Evolutionary conservation across 768 basidiomycete species (phyloP), one percentile per base, ranked within the genome.

Genomic region (Russula sp.): DNA sequence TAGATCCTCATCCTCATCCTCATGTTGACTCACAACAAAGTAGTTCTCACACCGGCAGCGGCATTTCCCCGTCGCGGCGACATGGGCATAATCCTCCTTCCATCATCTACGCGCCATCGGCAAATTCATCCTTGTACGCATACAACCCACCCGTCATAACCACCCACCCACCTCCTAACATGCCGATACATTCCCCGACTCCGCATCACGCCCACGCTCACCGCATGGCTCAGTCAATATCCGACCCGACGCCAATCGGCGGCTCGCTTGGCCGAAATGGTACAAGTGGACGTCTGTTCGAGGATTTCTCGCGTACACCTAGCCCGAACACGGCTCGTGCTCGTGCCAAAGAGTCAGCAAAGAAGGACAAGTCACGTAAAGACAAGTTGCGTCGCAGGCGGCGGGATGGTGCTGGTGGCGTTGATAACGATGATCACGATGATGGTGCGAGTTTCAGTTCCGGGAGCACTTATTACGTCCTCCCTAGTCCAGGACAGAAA

Each of bases 401-500:
- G 10, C 46, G 49, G 7, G 32, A 28, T n/a, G 42, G 46, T 26
- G 36, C 36, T 0, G 46, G 46, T n/a, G 44, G 42, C 34, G 36
- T 30, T 10, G 64, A 62, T 55, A 56, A 64, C 36, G 66, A 68
- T 8, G 76, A 77, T 51, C 78, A 69, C 6, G 77, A 77, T 48
- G 78, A 80, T 36, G 71, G 52, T 0, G 77, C 72, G 36, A 87
- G 83, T 70, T 74, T 79, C 16, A 81, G 81, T 42, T 87, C 87
- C 5, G 86, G 82, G 24, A 83, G 86, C 71, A 90, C 88, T 3
- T 90, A 89, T 77, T 90, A 89, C 71, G 83, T 89, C 67, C 79
- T 88, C 46, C 87, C 87, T 4, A 79, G 81, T 13, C 81, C 83
- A 13, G 85, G 86, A n/a, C 87, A 88, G 71, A 90, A 89, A 69